A percentile compares a stretch with the other conserved stretches of the same genome.
phyloP scores from a whole-genome alignment of 768 basidiomycete genomes.

The Gymnopilus junonius region DNA sequence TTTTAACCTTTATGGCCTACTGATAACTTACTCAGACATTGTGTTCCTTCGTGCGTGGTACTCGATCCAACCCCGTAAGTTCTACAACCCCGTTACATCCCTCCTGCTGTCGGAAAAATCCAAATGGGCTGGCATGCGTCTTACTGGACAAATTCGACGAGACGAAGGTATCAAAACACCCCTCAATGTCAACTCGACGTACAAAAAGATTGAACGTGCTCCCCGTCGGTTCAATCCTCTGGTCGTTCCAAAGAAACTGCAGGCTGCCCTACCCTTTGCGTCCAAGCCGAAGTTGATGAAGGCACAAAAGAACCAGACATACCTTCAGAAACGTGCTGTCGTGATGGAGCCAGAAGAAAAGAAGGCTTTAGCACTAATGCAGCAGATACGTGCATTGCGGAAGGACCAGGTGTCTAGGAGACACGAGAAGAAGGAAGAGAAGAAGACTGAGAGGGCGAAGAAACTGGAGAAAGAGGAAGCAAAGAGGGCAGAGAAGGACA shows the following conservation, averaged over 20 bases:
- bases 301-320: slow-evolving; percentile 76
- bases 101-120: slow-evolving; percentile 82
- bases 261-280: slow-evolving; percentile 88
- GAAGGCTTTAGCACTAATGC: slow-evolving; percentile 86
- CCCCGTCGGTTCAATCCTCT: slow-evolving; percentile 91
- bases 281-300: slow-evolving; percentile 88
- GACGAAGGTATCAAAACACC: slow-evolving; percentile 87
- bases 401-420: slow-evolving; percentile 85
- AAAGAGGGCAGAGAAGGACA: slow-evolving; percentile 67
- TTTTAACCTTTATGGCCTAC: background rate
- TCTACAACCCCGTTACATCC: slow-evolving; percentile 96
- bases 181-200: slow-evolving; percentile 79
- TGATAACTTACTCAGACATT: slow-evolving; percentile 64
- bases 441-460: slow-evolving; percentile 68
- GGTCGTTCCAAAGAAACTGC: slow-evolving; percentile 87
- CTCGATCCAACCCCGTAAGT: slow-evolving; percentile 91
- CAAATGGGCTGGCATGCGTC: slow-evolving; percentile 93
- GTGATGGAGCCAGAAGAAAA: slow-evolving; percentile 96
- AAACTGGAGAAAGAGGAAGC: slow-evolving; percentile 74
- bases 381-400: slow-evolving; percentile 90
- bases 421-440: slow-evolving; percentile 87
- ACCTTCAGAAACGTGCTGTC: slow-evolving; percentile 93
- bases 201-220: slow-evolving; percentile 81
- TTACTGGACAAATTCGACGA: slow-evolving; percentile 91
- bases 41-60: slow-evolving; percentile 98